phyloP scores from a whole-genome alignment of 129 eudicot species.

The Lactuca sativa region DNA sequence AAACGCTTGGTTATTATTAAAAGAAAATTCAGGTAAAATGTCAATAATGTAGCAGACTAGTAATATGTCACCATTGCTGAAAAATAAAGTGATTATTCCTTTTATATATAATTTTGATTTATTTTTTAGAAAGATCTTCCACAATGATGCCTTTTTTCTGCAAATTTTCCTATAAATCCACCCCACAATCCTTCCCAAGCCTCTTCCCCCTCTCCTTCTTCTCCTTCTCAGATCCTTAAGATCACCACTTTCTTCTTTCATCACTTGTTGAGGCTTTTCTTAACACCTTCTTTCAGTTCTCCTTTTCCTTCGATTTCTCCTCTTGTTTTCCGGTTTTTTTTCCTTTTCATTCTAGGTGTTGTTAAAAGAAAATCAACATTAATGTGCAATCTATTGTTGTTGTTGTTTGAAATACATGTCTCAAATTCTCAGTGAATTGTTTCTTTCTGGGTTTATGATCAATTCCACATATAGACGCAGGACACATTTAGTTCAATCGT shows the following conservation, averaged over 20 bases:
- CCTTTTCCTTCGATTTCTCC: neutral
- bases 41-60: slow-evolving; percentile 13
- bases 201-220: slow-evolving; percentile 53
- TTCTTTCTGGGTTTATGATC: slow-evolving; percentile 87
- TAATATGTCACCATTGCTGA: slow-evolving; percentile 5
- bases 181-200: slow-evolving; percentile 34
- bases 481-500: slow-evolving; percentile 95
- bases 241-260: slow-evolving; percentile 19
- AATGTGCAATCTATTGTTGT: slow-evolving; percentile 55
- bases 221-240: slow-evolving; percentile 25
- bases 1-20: neutral
- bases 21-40: slow-evolving; percentile 1
- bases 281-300: neutral
- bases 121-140: slow-evolving; percentile 17
- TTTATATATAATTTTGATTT: neutral
- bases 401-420: slow-evolving; percentile 87
- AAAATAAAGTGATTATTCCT: slow-evolving; percentile 22
- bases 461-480: slow-evolving; percentile 92
- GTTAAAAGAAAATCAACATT: slow-evolving; percentile 35
- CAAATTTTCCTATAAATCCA: slow-evolving; percentile 57
- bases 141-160: slow-evolving; percentile 29
- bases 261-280: slow-evolving; percentile 7
- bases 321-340: neutral
- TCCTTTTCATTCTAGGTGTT: slow-evolving; percentile 3
- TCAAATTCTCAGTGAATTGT: slow-evolving; percentile 88